phyloP scores from a whole-genome alignment of 169 alveolate species.

The Fabrea salina region DNA sequence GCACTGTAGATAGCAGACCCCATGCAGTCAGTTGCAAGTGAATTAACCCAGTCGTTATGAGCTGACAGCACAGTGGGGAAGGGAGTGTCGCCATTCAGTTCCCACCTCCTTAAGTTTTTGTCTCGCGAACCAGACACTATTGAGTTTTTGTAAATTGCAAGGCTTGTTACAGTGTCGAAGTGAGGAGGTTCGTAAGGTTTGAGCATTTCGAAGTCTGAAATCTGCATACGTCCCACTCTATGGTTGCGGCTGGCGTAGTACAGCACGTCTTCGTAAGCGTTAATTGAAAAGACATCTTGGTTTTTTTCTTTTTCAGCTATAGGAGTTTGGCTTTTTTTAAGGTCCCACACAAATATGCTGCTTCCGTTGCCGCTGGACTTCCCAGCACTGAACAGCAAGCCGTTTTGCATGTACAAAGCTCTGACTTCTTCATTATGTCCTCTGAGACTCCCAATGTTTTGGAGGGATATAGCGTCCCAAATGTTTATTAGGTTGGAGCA shows the following conservation, averaged over 20 bases:
- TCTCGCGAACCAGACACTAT: constrained; percentile 58
- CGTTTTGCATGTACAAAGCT: constrained; percentile 31
- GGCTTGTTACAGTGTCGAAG: constrained; percentile 57
- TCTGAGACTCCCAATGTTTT: constrained; percentile 40
- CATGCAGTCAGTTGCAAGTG: constrained; percentile 33
- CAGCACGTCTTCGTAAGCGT: constrained; percentile 7
- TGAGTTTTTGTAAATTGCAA: constrained; percentile 31
- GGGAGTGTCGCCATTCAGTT: neutral
- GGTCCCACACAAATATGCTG: constrained; percentile 55
- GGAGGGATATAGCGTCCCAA: constrained; percentile 58
- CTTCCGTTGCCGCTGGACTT: constrained; percentile 34
- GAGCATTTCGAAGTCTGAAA: neutral
- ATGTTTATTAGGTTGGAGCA: constrained; percentile 47
- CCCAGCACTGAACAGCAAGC: constrained; percentile 50
- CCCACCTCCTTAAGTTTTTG: constrained; percentile 47
- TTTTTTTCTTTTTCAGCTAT: constrained; percentile 52
- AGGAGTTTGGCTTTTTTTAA: constrained; percentile 43
- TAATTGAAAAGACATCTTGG: constrained; percentile 52
- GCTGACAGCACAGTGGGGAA: constrained; percentile 23
- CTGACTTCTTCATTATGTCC: constrained; percentile 56
- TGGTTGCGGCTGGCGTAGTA: constrained; percentile 55
- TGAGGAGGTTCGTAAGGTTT: constrained; percentile 58
- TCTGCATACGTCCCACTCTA: constrained; percentile 32
- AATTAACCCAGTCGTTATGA: constrained; percentile 47
- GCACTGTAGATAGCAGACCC: constrained; percentile 39